Percentiles rank a stretch among this genome's conserved stretches.
Evolutionary conservation across 495 filamentous ascomycete genomes (phyloP).

Genomic region (Elaphomyces granulatus): DNA sequence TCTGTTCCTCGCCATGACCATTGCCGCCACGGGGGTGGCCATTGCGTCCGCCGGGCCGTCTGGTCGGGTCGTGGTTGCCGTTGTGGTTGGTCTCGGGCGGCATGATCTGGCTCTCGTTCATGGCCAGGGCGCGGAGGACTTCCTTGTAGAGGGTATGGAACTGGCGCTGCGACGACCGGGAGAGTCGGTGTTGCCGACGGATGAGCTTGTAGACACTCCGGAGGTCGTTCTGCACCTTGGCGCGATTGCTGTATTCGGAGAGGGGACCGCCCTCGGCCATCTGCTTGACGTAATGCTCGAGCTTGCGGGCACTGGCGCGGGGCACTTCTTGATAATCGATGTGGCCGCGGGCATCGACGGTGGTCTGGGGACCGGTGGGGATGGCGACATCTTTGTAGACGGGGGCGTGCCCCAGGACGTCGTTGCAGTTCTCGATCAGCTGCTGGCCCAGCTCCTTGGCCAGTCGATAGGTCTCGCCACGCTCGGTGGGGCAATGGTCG

Average conservation of each 20-base stretch:
- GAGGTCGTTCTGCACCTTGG: constrained; percentile 93
- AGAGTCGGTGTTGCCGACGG: constrained; percentile 89
- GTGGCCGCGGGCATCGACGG: constrained; percentile 77
- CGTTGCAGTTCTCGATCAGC: constrained; percentile 94
- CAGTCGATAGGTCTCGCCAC: constrained; percentile 92
- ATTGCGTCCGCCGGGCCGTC: constrained; percentile 47
- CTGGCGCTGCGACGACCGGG: constrained; percentile 84
- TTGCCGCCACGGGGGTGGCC: constrained; percentile 39
- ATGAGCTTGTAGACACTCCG: constrained; percentile 93
- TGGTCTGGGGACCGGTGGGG: constrained; percentile 83
- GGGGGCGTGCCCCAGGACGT: constrained; percentile 66
- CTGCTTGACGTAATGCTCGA: constrained; percentile 96
- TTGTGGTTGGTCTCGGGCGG: constrained; percentile 62
- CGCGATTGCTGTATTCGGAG: constrained; percentile 94
- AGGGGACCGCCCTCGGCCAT: constrained; percentile 98
- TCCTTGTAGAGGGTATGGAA: constrained; percentile 91
- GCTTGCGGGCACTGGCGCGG: constrained; percentile 81
- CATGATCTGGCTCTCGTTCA: constrained; percentile 97
- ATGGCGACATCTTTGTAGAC: constrained; percentile 91
- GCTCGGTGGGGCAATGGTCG: constrained; percentile 93
- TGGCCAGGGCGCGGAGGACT: constrained; percentile 77
- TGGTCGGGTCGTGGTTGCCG: constrained; percentile 48
- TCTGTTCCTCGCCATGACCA: too few species aligned
- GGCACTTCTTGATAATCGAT: constrained; percentile 79
- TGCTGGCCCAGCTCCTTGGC: constrained; percentile 91